Percentiles rank a stretch among this genome's conserved stretches.
Conservation (phyloP, 2,329 filamentous ascomycete species). For the Trichoderma hamatum region DNA sequence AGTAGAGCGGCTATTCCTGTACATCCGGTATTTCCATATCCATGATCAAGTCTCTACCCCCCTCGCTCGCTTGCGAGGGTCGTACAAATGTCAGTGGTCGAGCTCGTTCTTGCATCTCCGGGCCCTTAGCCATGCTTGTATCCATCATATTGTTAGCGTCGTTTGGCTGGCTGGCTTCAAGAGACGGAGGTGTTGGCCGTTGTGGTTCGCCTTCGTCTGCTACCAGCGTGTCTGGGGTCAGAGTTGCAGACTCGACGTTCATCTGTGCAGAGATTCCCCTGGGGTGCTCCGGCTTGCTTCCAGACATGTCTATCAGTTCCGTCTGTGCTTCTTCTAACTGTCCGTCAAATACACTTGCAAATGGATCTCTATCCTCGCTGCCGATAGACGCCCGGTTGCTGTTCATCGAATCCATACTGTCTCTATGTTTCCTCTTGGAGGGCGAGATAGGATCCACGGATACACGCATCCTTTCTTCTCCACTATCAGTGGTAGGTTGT, state of each 20-base stretch:
- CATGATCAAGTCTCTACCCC: slow-evolving; percentile 36
- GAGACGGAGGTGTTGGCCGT: background rate
- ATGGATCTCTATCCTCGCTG: slow-evolving; percentile 43
- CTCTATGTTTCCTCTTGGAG: slow-evolving; percentile 51
- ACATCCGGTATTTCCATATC: slow-evolving; percentile 44
- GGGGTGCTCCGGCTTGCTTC: slow-evolving; percentile 26
- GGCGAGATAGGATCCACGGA: slow-evolving; percentile 48
- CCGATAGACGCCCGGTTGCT: slow-evolving; percentile 50
- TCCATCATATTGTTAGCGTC: background rate
- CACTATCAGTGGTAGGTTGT: slow-evolving; percentile 40
- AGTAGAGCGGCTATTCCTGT: slow-evolving; percentile 17
- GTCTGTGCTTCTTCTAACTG: slow-evolving; percentile 32
- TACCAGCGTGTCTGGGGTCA: slow-evolving; percentile 34
- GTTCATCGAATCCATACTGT: slow-evolving; percentile 52
- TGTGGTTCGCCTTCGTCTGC: slow-evolving; percentile 31
- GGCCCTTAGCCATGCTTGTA: slow-evolving; percentile 33
- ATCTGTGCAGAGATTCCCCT: slow-evolving; percentile 29
- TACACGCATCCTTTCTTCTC: slow-evolving; percentile 29
- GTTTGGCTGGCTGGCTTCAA: slow-evolving; percentile 1
- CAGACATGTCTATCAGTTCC: slow-evolving; percentile 36
- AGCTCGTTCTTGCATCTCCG: slow-evolving; percentile 51
- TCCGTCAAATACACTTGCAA: slow-evolving; percentile 39
- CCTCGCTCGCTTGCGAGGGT: slow-evolving; percentile 28
- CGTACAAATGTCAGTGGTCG: slow-evolving; percentile 36
- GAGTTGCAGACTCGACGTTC: slow-evolving; percentile 34